A percentile compares a stretch with the other conserved stretches of the same genome.
Evolutionary conservation across 306 rosid species (phyloP).

Genomic region (Trichosanthes cucumerina): DNA sequence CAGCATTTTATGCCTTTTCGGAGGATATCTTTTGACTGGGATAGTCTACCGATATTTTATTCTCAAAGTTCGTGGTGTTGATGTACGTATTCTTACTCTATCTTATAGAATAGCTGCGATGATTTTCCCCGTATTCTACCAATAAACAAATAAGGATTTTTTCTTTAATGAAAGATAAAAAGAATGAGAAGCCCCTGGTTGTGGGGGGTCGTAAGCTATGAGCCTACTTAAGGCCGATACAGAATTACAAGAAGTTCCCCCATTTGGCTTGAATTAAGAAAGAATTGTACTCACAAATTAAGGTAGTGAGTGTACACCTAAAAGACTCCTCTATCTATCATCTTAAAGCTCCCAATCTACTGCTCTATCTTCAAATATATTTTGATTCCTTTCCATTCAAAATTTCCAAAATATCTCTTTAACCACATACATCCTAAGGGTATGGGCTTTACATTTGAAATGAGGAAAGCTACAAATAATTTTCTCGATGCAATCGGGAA

Average conservation of each 20-base stretch:
- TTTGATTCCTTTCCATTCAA: neutral
- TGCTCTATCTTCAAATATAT: neutral
- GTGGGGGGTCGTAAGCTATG: neutral
- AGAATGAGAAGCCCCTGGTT: neutral
- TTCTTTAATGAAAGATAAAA: neutral
- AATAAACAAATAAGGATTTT: constrained; percentile 7
- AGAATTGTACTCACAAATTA: too few species aligned
- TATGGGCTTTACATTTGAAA: neutral
- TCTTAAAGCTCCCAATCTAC: neutral
- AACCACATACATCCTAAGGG: neutral
- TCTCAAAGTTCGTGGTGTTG: constrained; percentile 58
- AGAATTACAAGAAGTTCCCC: too few species aligned
- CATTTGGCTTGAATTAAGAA: too few species aligned
- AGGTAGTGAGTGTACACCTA: neutral
- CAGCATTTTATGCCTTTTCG: constrained; percentile 72
- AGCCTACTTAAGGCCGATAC: too few species aligned
- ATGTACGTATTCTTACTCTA: constrained; percentile 41
- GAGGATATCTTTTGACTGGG: constrained; percentile 64
- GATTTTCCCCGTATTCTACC: constrained; percentile 1
- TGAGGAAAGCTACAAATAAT: neutral
- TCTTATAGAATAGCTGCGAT: neutral
- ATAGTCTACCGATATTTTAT: constrained; percentile 46
- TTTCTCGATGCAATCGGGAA: neutral
- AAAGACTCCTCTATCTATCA: neutral
- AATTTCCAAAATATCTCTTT: neutral